Conservation (phyloP, 2,329 filamentous ascomycete genomes). For the Thermomyces lanuginosus region DNA sequence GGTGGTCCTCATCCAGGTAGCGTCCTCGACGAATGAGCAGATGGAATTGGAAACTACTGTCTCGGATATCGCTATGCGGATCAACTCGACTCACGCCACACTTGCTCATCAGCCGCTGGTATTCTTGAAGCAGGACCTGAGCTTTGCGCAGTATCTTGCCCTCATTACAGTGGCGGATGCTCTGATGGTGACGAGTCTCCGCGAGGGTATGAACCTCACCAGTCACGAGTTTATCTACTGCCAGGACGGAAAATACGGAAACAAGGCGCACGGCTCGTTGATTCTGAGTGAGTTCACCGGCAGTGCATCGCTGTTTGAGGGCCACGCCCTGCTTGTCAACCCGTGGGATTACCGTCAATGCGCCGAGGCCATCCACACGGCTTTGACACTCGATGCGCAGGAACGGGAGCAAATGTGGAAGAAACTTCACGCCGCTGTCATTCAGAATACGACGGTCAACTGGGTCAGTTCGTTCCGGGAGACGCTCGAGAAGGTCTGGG, state of each 20-base stretch:
- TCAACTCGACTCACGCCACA: conserved; percentile 82
- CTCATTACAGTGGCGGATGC: conserved; percentile 78
- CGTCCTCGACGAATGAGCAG: conserved; percentile 77
- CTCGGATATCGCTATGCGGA: conserved; percentile 83
- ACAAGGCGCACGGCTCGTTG: conserved; percentile 71
- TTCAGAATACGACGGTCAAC: conserved; percentile 64
- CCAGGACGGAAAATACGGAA: conserved; percentile 60
- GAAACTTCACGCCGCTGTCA: conserved; percentile 55
- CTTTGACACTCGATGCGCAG: conserved; percentile 60
- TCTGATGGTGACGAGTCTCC: conserved; percentile 84
- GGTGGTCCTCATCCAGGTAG: conserved; percentile 85
- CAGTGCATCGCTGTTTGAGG: conserved; percentile 68
- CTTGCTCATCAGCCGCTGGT: conserved; percentile 83
- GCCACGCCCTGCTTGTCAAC: conserved; percentile 71
- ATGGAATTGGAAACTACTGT: conserved; percentile 74
- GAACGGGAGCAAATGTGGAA: conserved; percentile 63
- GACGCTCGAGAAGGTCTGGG: conserved; percentile 57
- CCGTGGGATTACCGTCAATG: conserved; percentile 89
- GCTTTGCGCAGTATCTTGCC: conserved; percentile 84
- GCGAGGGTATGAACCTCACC: conserved; percentile 94
- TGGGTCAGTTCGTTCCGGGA: conserved; percentile 69
- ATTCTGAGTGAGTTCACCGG: conserved; percentile 94
- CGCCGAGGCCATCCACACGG: conserved; percentile 67
- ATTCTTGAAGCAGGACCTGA: conserved; percentile 87
- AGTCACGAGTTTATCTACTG: conserved; percentile 89